Conservation (phyloP, 2,329 filamentous ascomycete genomes). For the Cercospora citrullina region DNA sequence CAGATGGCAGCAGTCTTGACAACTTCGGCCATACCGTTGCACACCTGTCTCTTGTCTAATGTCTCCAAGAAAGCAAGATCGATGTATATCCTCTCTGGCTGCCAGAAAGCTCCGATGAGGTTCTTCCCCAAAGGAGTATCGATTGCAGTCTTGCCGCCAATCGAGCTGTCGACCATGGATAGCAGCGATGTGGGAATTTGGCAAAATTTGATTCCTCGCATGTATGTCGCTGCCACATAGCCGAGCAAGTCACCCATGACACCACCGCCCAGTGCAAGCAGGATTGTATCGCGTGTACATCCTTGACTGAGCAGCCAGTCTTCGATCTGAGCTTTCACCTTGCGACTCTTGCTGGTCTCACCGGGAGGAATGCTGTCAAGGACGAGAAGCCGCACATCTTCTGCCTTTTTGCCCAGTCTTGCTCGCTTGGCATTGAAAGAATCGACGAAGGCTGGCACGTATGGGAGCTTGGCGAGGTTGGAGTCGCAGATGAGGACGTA, state of each 20-base stretch:
- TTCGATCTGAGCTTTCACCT: constrained; percentile 93
- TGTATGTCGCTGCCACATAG: constrained; percentile 96
- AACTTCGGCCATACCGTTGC: constrained; percentile 98
- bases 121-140: constrained; percentile 97
- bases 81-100: constrained; percentile 90
- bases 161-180: constrained; percentile 97
- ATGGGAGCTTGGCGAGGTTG: constrained; percentile 72
- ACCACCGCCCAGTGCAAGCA: constrained; percentile 91
- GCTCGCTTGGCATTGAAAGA: constrained; percentile 55
- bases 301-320: constrained; percentile 92
- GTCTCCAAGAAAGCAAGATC: constrained; percentile 90
- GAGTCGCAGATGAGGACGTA: constrained; percentile 97
- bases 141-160: constrained; percentile 97
- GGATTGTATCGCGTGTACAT: constrained; percentile 92
- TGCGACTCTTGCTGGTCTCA: constrained; percentile 88
- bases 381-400: constrained; percentile 69
- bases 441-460: constrained; percentile 73
- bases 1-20: constrained; percentile 86
- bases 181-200: constrained; percentile 94
- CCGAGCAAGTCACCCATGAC: constrained; percentile 98
- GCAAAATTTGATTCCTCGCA: constrained; percentile 93
- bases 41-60: constrained; percentile 85
- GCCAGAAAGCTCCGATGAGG: constrained; percentile 93
- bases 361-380: constrained; percentile 88
- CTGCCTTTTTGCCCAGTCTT: constrained; percentile 44